A percentile compares a stretch with the other conserved stretches of the same genome.
These are phyloP conservation scores for Amylostereum areolatum DNA, from an alignment of 1,284 basidiomycete genomes.

Conservation along the genomic window DNA sequence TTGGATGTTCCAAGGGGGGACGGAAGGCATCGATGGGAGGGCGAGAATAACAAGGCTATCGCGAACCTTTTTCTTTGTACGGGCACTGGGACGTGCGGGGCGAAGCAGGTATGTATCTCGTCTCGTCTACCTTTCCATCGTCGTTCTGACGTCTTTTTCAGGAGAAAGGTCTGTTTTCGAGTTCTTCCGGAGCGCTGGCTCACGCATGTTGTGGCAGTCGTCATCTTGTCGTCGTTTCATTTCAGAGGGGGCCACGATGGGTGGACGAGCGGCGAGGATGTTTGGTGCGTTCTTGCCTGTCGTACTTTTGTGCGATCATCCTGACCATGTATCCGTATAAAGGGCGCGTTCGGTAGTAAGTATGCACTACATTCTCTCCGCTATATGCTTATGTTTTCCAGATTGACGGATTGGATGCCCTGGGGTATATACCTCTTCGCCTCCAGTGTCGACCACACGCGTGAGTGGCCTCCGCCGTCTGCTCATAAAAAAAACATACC, in stretches of 20 bases:
- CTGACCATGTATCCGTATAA: background rate
- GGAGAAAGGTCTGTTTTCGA: background rate
- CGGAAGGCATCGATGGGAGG: too few species aligned
- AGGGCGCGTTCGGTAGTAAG: background rate
- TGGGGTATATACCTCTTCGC: conserved; percentile 1
- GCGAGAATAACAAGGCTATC: background rate
- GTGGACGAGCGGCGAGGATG: conserved; percentile 1
- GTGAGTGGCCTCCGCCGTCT: background rate
- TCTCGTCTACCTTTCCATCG: background rate
- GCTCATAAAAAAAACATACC: background rate
- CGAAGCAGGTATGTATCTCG: background rate
- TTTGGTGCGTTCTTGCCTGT: background rate
- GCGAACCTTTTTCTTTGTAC: background rate
- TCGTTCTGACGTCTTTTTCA: background rate
- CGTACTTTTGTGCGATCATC: background rate
- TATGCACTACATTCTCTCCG: too few species aligned
- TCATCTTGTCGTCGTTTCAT: background rate
- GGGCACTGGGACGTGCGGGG: background rate
- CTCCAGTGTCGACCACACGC: background rate
- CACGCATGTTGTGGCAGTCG: background rate
- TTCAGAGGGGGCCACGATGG: too few species aligned
- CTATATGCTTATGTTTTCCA: background rate
- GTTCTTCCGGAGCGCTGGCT: background rate
- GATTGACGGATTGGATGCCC: background rate
- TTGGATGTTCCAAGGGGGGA: too few species aligned